Evolutionary conservation across 2,329 filamentous ascomycete genomes (phyloP).

Genomic region (Knufia petricola): DNA sequence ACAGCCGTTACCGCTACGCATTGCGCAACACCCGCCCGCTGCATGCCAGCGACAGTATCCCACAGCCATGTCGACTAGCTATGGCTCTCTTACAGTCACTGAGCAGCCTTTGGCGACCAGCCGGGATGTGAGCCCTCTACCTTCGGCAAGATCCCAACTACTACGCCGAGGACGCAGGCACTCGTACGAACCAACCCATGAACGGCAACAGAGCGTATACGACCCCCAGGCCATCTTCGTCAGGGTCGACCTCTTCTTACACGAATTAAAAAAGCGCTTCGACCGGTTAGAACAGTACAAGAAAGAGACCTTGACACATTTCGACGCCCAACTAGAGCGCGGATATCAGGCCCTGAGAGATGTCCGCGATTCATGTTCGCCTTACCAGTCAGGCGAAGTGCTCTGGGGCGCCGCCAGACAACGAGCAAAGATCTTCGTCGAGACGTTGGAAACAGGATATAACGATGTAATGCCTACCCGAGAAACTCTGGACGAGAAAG

Average conservation of each 20-base stretch:
- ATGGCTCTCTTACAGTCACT: slow-evolving; percentile 12
- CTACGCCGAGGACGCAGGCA: slow-evolving; percentile 31
- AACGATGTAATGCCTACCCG: slow-evolving; percentile 75
- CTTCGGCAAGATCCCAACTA: slow-evolving; percentile 13
- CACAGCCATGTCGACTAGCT: neutral
- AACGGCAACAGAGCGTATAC: slow-evolving; percentile 35
- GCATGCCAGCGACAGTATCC: neutral
- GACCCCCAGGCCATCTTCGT: slow-evolving; percentile 38
- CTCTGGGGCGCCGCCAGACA: slow-evolving; percentile 70
- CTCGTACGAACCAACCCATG: slow-evolving; percentile 34
- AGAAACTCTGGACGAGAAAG: slow-evolving; percentile 84
- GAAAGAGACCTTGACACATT: slow-evolving; percentile 66
- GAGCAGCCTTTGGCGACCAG: slow-evolving; percentile 11
- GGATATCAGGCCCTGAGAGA: slow-evolving; percentile 79
- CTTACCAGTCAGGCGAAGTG: slow-evolving; percentile 75
- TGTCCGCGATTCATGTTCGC: slow-evolving; percentile 75
- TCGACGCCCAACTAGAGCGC: slow-evolving; percentile 74
- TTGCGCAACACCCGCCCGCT: neutral
- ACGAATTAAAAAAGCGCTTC: slow-evolving; percentile 75
- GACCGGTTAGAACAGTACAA: slow-evolving; percentile 84
- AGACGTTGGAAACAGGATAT: slow-evolving; percentile 81
- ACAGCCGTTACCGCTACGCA: too few species aligned
- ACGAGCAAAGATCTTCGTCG: slow-evolving; percentile 78
- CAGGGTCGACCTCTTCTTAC: slow-evolving; percentile 46
- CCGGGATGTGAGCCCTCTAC: slow-evolving; percentile 13